These are phyloP conservation scores for Cotoneaster glaucophyllus DNA, from an alignment of 306 rosid genomes.

Conservation along the genomic window DNA sequence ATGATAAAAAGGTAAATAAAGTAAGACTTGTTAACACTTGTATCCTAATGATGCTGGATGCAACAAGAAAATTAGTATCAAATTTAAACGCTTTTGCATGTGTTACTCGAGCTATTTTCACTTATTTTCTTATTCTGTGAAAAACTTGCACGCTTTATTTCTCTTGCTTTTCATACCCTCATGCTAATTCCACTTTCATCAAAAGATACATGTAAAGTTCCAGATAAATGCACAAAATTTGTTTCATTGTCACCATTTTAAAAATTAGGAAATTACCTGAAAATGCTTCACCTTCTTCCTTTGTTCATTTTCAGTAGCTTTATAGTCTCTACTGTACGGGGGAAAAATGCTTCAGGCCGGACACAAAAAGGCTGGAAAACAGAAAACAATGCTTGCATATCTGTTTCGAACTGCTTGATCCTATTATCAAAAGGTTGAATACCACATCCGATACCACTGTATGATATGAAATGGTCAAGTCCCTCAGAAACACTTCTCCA, in stretches of 20 bases:
- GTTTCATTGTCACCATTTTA: slow-evolving; percentile 23
- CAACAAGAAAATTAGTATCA: not conserved
- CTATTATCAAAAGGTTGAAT: slow-evolving; percentile 26
- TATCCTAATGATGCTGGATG: not conserved
- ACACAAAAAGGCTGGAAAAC: slow-evolving; percentile 61
- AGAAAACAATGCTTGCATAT: slow-evolving; percentile 50
- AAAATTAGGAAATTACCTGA: slow-evolving; percentile 16
- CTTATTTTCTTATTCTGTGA: not conserved
- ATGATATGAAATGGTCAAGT: slow-evolving; percentile 56
- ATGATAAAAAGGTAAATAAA: not conserved
- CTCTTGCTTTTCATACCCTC: not conserved
- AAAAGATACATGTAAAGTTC: not conserved
- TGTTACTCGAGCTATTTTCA: not conserved
- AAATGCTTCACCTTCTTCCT: slow-evolving; percentile 31
- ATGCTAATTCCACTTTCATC: not conserved
- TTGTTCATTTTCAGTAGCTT: slow-evolving; percentile 41
- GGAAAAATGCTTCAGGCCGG: slow-evolving; percentile 70
- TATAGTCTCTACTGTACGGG: slow-evolving; percentile 42
- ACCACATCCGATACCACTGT: slow-evolving; percentile 30
- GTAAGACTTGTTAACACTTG: not conserved
- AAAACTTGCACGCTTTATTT: not conserved
- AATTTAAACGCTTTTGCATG: not conserved
- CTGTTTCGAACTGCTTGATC: slow-evolving; percentile 44
- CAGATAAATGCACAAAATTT: slow-evolving; percentile 25
- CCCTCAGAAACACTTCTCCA: slow-evolving; percentile 79